A percentile compares a stretch with the other conserved stretches of the same genome.
Conservation (phyloP, 2,329 filamentous ascomycete genomes). For the Dactylellina leptospora region DNA sequence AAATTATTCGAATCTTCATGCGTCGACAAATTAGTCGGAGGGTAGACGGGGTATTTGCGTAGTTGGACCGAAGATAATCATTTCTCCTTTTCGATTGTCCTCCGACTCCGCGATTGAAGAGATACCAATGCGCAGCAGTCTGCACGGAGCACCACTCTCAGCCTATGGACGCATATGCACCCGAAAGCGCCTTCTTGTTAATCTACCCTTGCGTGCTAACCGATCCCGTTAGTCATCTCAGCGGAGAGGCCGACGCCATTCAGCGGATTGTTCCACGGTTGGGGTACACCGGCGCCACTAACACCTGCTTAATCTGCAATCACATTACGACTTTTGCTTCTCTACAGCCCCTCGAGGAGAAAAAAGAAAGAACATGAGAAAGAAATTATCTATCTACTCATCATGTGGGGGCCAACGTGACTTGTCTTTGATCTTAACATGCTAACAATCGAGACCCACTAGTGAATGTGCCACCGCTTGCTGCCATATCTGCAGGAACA, state of each 20-base stretch:
- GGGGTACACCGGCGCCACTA: conserved; percentile 1
- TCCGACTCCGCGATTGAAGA: conserved; percentile 1
- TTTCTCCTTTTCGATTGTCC: not conserved
- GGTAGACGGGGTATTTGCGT: not conserved
- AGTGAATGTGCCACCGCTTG: conserved; percentile 1
- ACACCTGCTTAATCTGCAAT: conserved; percentile 5
- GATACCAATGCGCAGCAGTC: conserved; percentile 4
- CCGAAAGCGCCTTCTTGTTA: conserved; percentile 1
- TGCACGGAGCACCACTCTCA: not conserved
- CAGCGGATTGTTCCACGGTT: not conserved
- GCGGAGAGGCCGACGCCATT: not conserved
- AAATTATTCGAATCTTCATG: not conserved
- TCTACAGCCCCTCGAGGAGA: too few species aligned
- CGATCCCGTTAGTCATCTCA: not conserved
- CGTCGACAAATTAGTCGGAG: not conserved
- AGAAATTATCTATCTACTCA: too few species aligned
- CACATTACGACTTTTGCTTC: conserved; percentile 1
- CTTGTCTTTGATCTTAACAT: not conserved
- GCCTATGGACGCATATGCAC: not conserved
- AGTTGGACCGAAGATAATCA: not conserved
- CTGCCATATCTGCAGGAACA: conserved; percentile 49
- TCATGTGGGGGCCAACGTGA: conserved; percentile 11
- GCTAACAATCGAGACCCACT: not conserved
- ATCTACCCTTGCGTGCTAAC: not conserved
- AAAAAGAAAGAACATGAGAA: too few species aligned